Conservation (phyloP, 192 early-diverging fungal genomes). For the Cladochytrium replicatum region DNA sequence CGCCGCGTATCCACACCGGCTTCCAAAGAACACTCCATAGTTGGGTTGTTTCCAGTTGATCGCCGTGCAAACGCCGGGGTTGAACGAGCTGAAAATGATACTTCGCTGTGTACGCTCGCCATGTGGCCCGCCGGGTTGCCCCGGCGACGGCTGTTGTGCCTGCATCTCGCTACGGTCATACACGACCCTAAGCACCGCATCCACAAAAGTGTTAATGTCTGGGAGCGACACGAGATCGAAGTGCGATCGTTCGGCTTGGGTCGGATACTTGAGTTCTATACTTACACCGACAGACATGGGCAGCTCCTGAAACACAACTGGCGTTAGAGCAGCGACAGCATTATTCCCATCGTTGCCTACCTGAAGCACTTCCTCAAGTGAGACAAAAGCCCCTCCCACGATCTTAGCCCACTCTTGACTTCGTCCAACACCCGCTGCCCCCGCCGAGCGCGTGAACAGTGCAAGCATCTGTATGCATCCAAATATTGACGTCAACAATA, state of each 20-base stretch:
- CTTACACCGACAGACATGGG: conserved; percentile 66
- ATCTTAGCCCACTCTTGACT: conserved; percentile 15
- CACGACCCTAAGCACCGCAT: conserved; percentile 75
- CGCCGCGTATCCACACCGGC: conserved; percentile 59
- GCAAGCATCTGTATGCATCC: no score
- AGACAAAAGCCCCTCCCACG: conserved; percentile 17
- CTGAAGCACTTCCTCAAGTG: conserved; percentile 64
- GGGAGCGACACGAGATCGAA: conserved; percentile 46
- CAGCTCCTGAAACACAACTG: conserved; percentile 38
- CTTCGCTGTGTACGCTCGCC: conserved; percentile 27
- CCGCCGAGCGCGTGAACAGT: conserved; percentile 6
- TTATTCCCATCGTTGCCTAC: conserved; percentile 27
- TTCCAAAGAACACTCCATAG: conserved; percentile 90
- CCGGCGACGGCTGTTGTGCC: no score
- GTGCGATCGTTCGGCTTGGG: conserved; percentile 42
- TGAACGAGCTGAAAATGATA: conserved; percentile 85
- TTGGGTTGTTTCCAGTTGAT: conserved; percentile 99
- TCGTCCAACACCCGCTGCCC: conserved; percentile 13
- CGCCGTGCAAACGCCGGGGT: conserved; percentile 81
- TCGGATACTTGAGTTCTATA: conserved; percentile 84
- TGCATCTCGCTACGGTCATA: conserved; percentile 75
- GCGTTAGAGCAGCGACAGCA: not conserved
- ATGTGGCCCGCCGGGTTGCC: no score
- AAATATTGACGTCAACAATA: no score
- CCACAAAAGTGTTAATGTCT: conserved; percentile 77